A percentile compares a stretch with the other conserved stretches of the same genome.
Conservation (phyloP, 768 basidiomycete genomes). For the Leccinum disarticulatum region DNA sequence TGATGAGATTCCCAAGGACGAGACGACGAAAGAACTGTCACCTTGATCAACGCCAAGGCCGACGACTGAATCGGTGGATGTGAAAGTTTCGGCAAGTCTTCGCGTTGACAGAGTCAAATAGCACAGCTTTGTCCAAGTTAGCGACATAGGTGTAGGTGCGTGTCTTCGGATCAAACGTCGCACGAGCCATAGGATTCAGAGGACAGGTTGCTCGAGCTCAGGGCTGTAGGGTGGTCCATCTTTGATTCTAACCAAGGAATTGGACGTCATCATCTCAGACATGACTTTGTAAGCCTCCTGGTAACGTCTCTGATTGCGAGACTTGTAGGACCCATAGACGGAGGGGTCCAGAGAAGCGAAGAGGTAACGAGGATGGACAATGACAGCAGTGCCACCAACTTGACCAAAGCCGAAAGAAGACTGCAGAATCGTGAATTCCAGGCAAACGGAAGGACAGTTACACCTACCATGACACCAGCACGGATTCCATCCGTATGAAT, state of each 20-base stretch:
- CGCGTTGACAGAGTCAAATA: slow-evolving; percentile 66
- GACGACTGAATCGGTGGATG: slow-evolving; percentile 44
- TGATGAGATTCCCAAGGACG: slow-evolving; percentile 3
- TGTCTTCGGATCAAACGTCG: slow-evolving; percentile 75
- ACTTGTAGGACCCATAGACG: slow-evolving; percentile 76
- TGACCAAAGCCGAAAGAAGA: slow-evolving; percentile 98
- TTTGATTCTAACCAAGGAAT: slow-evolving; percentile 92
- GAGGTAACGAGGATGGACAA: slow-evolving; percentile 89
- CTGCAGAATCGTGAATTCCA: slow-evolving; percentile 34
- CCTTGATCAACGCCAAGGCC: slow-evolving; percentile 93
- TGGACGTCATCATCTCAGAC: slow-evolving; percentile 95
- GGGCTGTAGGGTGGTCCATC: slow-evolving; percentile 84
- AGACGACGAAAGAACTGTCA: slow-evolving; percentile 31
- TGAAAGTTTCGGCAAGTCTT: slow-evolving; percentile 46
- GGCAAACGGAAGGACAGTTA: background rate
- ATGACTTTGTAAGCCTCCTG: slow-evolving; percentile 82
- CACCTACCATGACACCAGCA: slow-evolving; percentile 78
- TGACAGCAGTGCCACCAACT: slow-evolving; percentile 89
- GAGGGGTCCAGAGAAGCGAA: slow-evolving; percentile 80
- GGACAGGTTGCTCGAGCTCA: slow-evolving; percentile 83
- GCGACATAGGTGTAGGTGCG: slow-evolving; percentile 81
- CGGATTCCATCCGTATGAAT: slow-evolving; percentile 93
- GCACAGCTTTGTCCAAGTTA: slow-evolving; percentile 52
- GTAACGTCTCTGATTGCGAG: slow-evolving; percentile 63
- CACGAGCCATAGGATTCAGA: slow-evolving; percentile 94